Base-by-base conservation (phyloP, 148 eudicot genomes). In the Limonium bicolor region DNA sequence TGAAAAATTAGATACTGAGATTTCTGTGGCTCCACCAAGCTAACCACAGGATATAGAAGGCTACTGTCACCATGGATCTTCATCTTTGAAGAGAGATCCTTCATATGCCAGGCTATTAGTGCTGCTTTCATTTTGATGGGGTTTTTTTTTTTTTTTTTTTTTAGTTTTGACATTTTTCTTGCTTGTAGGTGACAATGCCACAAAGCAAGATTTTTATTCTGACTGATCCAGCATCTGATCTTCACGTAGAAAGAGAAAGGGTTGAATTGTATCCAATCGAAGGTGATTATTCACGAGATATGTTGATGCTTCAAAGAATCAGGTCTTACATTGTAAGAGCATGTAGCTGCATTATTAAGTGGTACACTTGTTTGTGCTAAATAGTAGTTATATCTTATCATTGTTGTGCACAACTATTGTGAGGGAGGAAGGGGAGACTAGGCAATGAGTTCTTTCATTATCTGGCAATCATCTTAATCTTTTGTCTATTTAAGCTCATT, bases 271-370 rank as follows among this genome's bases (percentile, higher is more conserved):
- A 66, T 56, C 95, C 94, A 10, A 85, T 92, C 61, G 70, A 63
- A 76, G 99, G 99, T 71, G 88, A 92, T 65, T 92, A 85, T 76
- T 81, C 99, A 28, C 73, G 95, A 67, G 88, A 85, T 76, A 70
- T 56, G 77, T 85, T 92, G 99, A 92, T 92, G 94, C 99, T 92
- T 63, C 99, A 92, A 85, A 78, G 99, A 92, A 92, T 92, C 88
- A 92, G 72, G 76, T 85, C 99, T 56, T 92, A 90, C 95, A 92
- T 81, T 78, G 95, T 92, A 92, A 90, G 99, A 53, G 72, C 61
- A 59, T 58, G 53, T 50, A 37, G 55, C 58, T 38, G 50, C 52
- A 54, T 27, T 40, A 28, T 43, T 55, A 51, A 30, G 60, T 28
- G 23, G 25, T 57, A 44, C 19, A n/a, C 52, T 45, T 30, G 3